phyloP scores from a whole-genome alignment of 768 basidiomycete genomes.

The Chalciporus piperatus region DNA sequence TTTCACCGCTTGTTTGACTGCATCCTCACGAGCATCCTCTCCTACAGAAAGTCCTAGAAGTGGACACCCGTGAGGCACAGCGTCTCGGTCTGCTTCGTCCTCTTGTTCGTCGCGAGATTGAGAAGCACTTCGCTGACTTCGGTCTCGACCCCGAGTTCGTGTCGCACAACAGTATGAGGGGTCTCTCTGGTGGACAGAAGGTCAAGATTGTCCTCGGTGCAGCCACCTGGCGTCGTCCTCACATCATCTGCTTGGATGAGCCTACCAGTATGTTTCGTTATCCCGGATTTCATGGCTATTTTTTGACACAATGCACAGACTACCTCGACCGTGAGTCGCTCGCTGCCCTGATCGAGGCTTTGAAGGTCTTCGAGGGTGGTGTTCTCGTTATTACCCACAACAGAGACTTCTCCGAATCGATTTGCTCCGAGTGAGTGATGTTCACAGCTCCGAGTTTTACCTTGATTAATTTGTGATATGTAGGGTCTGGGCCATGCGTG shows the following conservation, averaged over 20 bases:
- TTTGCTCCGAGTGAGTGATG: conserved; percentile 73
- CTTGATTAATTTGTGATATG: neutral
- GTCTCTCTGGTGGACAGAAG: conserved; percentile 98
- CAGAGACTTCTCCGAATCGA: conserved; percentile 97
- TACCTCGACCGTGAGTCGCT: conserved; percentile 99
- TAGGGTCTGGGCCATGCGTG: conserved; percentile 97
- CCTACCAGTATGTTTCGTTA: conserved; percentile 68
- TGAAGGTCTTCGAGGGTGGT: conserved; percentile 98
- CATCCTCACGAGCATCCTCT: neutral
- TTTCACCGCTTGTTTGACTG: neutral
- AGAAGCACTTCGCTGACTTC: conserved; percentile 99
- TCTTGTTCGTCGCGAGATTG: conserved; percentile 96
- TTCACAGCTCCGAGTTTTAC: neutral
- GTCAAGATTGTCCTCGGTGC: conserved; percentile 99
- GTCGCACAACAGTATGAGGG: conserved; percentile 98
- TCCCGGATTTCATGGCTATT: neutral
- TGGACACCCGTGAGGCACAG: conserved; percentile 96
- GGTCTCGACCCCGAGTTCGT: conserved; percentile 99
- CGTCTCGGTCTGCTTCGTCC: conserved; percentile 92
- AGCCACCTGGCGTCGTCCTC: conserved; percentile 98
- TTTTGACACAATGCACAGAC: conserved; percentile 44
- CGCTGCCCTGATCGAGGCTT: conserved; percentile 95
- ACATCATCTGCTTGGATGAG: conserved; percentile 96
- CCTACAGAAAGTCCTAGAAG: conserved; percentile 87
- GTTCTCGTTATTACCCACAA: conserved; percentile 98